A percentile compares a stretch with the other conserved stretches of the same genome.
Evolutionary conservation across 345 rosid species (phyloP).

Genomic region (Geranium rotundifolium): DNA sequence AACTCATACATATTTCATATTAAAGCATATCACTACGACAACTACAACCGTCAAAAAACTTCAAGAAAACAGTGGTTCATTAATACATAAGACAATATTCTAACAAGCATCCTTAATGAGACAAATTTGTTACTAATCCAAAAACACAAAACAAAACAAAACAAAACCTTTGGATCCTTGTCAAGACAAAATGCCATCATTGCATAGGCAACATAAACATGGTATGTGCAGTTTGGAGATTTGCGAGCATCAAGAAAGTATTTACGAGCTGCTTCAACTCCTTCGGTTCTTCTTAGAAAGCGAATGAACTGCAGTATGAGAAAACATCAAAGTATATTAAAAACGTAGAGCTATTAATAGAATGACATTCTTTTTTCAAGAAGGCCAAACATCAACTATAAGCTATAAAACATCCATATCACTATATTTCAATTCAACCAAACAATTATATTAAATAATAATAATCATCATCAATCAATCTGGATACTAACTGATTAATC

Average conservation of each 20-base stretch:
- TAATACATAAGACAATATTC: background rate
- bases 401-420: background rate
- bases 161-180: conserved; percentile 77
- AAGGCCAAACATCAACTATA: background rate
- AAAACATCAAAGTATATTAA: conserved; percentile 1
- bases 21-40: background rate
- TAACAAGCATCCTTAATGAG: background rate
- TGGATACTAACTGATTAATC: background rate
- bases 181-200: conserved; percentile 81
- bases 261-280: conserved; percentile 93
- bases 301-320: conserved; percentile 60
- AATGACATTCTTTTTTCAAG: background rate
- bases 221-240: conserved; percentile 74
- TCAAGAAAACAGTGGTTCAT: background rate
- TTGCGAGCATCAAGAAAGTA: conserved; percentile 81
- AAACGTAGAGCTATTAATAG: background rate
- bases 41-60: background rate
- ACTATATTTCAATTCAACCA: background rate
- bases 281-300: conserved; percentile 81
- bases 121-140: background rate
- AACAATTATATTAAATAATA: background rate
- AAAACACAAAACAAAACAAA: background rate
- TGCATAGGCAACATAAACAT: conserved; percentile 89
- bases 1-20: no score
- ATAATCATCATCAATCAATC: background rate